These are phyloP conservation scores for Silene coronaria DNA, from an alignment of 179 eudicot species.

Conservation along the genomic window DNA sequence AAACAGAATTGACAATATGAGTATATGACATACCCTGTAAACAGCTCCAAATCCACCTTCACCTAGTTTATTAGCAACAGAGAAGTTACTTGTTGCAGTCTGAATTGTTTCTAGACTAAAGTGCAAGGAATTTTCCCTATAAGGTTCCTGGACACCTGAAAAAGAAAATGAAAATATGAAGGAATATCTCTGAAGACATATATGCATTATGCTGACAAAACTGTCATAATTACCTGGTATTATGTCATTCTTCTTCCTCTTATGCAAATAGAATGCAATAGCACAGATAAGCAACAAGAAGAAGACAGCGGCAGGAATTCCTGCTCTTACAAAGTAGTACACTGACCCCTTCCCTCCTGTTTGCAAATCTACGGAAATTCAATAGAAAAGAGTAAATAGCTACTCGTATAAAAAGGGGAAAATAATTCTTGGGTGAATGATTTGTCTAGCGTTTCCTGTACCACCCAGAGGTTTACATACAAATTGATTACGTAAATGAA, in stretches of 20 bases:
- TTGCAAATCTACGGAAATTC: background rate
- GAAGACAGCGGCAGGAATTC: conserved; percentile 12
- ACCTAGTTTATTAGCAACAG: conserved; percentile 29
- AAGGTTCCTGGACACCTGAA: background rate
- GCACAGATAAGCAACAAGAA: conserved; percentile 10
- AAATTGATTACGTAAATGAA: background rate
- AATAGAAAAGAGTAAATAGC: background rate
- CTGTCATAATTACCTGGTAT: background rate
- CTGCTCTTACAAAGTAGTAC: conserved; percentile 17
- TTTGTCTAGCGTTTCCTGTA: too few species aligned
- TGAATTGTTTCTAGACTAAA: conserved; percentile 13
- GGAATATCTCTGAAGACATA: background rate
- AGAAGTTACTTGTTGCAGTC: conserved; percentile 30
- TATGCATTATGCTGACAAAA: background rate
- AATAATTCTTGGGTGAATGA: background rate
- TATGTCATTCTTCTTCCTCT: background rate
- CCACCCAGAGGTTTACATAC: background rate
- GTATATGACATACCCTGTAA: conserved; percentile 21
- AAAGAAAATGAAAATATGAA: background rate
- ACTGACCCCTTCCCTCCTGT: background rate
- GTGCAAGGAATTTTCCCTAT: background rate
- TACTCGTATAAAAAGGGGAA: background rate
- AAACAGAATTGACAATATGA: too few species aligned
- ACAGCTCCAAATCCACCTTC: conserved; percentile 39
- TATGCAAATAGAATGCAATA: conserved; percentile 9